These are phyloP conservation scores for Tetratostichococcus sp. DNA, from an alignment of 139 green algal species.

Conservation along the genomic window DNA sequence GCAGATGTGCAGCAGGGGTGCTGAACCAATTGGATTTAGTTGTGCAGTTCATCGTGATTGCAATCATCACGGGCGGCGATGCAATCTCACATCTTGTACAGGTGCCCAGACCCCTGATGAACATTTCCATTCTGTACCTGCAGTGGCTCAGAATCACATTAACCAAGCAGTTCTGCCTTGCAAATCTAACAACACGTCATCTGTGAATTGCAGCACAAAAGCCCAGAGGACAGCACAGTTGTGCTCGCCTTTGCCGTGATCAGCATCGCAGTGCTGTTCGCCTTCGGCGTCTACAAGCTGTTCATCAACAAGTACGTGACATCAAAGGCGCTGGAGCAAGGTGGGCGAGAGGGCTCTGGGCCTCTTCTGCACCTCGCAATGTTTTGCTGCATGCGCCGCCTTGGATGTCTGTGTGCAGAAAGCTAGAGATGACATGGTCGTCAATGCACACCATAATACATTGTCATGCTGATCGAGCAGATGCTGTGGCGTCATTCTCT, in stretches of 20 bases:
- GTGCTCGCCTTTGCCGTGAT: not conserved
- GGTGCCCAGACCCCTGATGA: not conserved
- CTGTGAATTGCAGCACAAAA: not conserved
- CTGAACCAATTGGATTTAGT: not conserved
- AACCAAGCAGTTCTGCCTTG: not conserved
- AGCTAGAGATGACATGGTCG: not conserved
- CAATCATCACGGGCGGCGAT: not conserved
- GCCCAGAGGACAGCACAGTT: not conserved
- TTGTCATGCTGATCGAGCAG: not conserved
- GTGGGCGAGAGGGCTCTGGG: not conserved
- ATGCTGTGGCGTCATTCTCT: conserved; percentile 1
- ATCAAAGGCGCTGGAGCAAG: not conserved
- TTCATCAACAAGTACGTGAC: not conserved
- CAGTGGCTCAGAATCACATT: not conserved
- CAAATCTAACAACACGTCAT: not conserved
- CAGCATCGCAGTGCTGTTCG: not conserved
- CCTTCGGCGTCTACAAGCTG: not conserved
- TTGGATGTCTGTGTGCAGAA: not conserved
- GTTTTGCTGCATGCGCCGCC: not conserved
- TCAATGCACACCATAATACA: not conserved
- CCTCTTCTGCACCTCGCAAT: too few relatives aligned
- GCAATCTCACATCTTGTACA: not conserved
- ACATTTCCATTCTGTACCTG: not conserved
- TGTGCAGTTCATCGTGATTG: not conserved
- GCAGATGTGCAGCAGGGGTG: too few relatives aligned